Evolutionary conservation across 2,329 filamentous ascomycete species (phyloP), one percentile per base, ranked within the genome.

Genomic region (Pseudocercospora macadamiae): DNA sequence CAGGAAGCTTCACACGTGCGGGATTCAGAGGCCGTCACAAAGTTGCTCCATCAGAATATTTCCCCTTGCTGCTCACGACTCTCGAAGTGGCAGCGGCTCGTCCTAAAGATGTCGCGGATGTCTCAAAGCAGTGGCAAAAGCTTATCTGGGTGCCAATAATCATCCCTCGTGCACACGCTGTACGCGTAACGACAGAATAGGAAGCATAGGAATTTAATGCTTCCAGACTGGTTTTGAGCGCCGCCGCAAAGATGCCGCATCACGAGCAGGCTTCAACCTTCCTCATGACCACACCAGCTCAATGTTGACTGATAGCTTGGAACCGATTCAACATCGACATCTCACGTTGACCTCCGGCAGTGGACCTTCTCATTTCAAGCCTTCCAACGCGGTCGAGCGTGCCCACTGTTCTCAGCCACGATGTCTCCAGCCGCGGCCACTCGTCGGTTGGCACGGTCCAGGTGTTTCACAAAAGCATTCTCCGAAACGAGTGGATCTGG

Each of bases 1-100:
- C 36, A 8, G 14, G 47, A 53, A 45, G 37, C 39, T 37, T 21
- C 21, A 39, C 56, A 59, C 51, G 56, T 59, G 56, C 51, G 14
- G 26, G 30, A 44, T 39, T 3, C 14, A 59, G 42, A 59, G 51
- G 42, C 30, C 23, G 32, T 30, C 16, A 57, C 18, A 42, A 28
- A 37, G n/a, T n/a, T n/a, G 14, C 32, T 30, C 30, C 2, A 18
- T 44, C 21, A 23, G n/a, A 21, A 18, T 23, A n/a, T 25, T 23
- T n/a, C 8, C 18, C 21, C 21, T n/a, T 28, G 26, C n/a, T 25
- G n/a, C 26, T 5, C 16, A 28, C 9, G 26, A 25, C 44, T n/a
- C 23, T 23, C 21, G 23, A 48, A 28, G 26, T 16, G 6, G 21
- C 44, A 48, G 9, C 19, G 26, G 44, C 44, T 23, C 23, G 44